Base-by-base conservation (phyloP, 1,139 yeast genomes). In the Taphrina communis region DNA sequence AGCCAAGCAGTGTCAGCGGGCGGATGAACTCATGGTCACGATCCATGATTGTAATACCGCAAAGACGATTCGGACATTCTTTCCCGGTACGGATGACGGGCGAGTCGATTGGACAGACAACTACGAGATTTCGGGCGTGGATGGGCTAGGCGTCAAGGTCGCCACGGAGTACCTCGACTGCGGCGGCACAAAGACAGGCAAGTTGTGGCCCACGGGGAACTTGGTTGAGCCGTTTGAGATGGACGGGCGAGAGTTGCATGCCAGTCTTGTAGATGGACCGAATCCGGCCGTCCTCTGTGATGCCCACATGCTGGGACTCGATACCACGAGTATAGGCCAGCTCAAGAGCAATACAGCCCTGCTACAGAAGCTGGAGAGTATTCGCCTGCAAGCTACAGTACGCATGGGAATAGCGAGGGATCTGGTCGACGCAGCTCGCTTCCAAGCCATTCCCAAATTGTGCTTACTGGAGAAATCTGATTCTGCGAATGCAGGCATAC, bases 151-250 rank as follows among this genome's bases (percentile, higher is more conserved):
- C 36, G 48, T 41, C 46, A 38, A 39, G 36, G 60, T 56, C 17
- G 50, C 60, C 35, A 56, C 60, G 21, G 60, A 56, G 50, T 56
- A 56, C 21, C 46, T 41, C 36, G 42, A 56, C 17, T 56, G 60
- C 21, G 60, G 60, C 17, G 60, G 60, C 14, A 56, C 60, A 2
- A 56, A 56, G 60, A 56, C 60, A 2, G 60, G 60, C 6, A 17
- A 41, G 36, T 21, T 56, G 48, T 56, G 60, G 60, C 60, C 60
- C 14, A 56, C 60, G 3, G 48, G 36, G 1, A 39, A 56, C 4
- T 17, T 9, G 50, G 11, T 25, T 17, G 60, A 56, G 17, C 6
- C 19, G 31, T 19, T 56, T n/a, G 36, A 35, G 36, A 36, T 56
- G 42, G 48, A 38, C 21, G 60, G 60, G 6, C 60, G 39, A 14